phyloP scores from a whole-genome alignment of 495 filamentous ascomycete species.

The Pyrenopolyporus hunteri region DNA sequence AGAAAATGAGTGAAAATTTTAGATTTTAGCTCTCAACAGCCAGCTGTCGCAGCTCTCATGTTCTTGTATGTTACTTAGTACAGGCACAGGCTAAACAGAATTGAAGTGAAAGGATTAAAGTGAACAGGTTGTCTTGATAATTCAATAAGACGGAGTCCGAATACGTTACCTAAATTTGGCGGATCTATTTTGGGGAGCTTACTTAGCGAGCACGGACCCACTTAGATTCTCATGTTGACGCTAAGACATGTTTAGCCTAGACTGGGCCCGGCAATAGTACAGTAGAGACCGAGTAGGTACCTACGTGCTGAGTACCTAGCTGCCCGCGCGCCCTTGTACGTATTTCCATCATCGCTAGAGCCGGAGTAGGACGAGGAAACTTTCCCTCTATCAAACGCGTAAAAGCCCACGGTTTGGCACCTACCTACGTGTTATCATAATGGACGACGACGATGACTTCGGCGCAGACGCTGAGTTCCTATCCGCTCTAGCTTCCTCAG shows the following conservation, averaged over 20 bases:
- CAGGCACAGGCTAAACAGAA: constrained; percentile 24
- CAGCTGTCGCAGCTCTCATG: constrained; percentile 37
- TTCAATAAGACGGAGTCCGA: constrained; percentile 20
- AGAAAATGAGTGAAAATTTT: constrained; percentile 5
- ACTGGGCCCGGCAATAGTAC: too few species aligned
- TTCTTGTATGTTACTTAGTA: not conserved
- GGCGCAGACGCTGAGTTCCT: constrained; percentile 65
- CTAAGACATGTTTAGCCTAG: constrained; percentile 22
- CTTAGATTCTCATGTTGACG: too few species aligned
- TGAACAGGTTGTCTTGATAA: constrained; percentile 26
- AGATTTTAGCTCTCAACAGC: constrained; percentile 34
- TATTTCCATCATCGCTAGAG: not conserved
- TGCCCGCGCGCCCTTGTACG: too few species aligned
- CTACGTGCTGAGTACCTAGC: too few species aligned
- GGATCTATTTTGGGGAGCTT: not conserved
- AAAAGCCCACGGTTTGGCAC: too few species aligned
- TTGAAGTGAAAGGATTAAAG: constrained; percentile 21
- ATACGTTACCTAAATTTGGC: not conserved
- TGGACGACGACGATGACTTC: constrained; percentile 63
- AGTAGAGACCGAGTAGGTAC: too few species aligned
- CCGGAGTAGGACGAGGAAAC: not conserved
- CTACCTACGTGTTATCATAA: constrained; percentile 35
- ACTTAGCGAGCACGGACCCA: not conserved
- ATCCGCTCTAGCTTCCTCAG: constrained; percentile 57
- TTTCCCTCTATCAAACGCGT: not conserved